Base-by-base conservation (phyloP, 2,329 filamentous ascomycete genomes). In the Hirsutella thompsonii region DNA sequence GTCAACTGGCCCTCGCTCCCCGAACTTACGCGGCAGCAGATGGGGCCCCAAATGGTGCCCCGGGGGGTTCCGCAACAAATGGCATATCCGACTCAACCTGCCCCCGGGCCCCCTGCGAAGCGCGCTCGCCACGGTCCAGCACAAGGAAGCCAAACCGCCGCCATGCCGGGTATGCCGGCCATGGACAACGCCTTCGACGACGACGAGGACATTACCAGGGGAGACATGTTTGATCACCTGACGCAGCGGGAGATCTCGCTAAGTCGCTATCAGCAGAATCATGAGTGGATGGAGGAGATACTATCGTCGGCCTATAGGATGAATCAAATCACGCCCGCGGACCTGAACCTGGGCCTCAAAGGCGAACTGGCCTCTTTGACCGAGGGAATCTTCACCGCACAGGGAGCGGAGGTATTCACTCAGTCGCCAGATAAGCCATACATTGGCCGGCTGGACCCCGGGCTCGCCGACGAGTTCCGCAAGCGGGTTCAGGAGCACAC, bases 281-380 rank as follows among this genome's bases (percentile, higher is more conserved):
- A 98, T 54, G 87, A 94, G 59, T 96, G 90, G 92, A 94, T 98
- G 86, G 92, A 96, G 55, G 90, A 98, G 62, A 81, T 98, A 21
- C 75, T 96, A 41, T 86, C 84, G 1, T 96, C 90, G 1, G 87
- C 89, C 0, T 95, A 94, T 56, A 73, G 83, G 20, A 83, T 90
- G 46, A 75, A 74, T 38, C 86, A 93, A 56, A 94, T 98, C 43
- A 77, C 81, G 8, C 88, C 90, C 1, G 78, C 88, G 3, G 89
- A 94, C 56, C 74, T 96, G 28, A 88, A 88, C 1, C 68, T 96
- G 9, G 92, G 92, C 4, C 72, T 83, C 39, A 84, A 81, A 60
- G 92, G 92, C 30, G 83, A 89, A 59, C 69, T 98, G 18, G 79
- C 84, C 20, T 71, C 75, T 0, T 65, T 96, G 41, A 96, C 92